These are phyloP conservation scores for Botrytis tulipae DNA, from an alignment of 2,329 filamentous ascomycete genomes.

Conservation along the genomic window DNA sequence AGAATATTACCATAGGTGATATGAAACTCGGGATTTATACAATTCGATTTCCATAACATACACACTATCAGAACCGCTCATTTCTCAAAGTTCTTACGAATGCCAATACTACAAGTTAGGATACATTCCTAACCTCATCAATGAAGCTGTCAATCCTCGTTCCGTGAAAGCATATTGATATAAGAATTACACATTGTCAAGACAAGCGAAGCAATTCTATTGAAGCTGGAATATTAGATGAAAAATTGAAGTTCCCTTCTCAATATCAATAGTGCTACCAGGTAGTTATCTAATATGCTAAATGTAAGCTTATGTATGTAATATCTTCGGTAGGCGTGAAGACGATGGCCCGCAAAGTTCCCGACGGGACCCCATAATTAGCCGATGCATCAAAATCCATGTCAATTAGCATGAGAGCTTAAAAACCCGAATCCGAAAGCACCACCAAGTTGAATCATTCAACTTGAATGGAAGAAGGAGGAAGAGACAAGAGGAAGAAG, in stretches of 20 bases:
- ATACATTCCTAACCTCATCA: fast-evolving
- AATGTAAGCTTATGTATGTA: too few species aligned
- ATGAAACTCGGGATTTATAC: background rate
- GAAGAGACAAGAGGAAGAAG: background rate
- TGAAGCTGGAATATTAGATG: background rate
- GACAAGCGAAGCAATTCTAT: background rate
- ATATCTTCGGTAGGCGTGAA: background rate
- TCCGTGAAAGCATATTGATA: too few species aligned
- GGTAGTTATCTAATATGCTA: too few species aligned
- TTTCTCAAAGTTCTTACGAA: background rate
- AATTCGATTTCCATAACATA: too few species aligned
- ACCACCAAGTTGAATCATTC: fast-evolving
- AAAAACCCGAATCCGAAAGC: background rate
- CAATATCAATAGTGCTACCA: too few species aligned
- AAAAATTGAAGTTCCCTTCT: background rate
- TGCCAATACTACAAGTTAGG: background rate
- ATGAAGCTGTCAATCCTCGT: too few species aligned
- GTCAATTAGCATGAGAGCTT: background rate
- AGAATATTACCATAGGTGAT: background rate
- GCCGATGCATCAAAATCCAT: background rate
- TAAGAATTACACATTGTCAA: background rate
- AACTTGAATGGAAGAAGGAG: background rate
- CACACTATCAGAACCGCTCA: background rate
- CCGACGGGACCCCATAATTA: background rate
- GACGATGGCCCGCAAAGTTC: background rate